These are phyloP conservation scores for Chalara sp. DNA, from an alignment of 2,329 filamentous ascomycete genomes.

Conservation along the genomic window DNA sequence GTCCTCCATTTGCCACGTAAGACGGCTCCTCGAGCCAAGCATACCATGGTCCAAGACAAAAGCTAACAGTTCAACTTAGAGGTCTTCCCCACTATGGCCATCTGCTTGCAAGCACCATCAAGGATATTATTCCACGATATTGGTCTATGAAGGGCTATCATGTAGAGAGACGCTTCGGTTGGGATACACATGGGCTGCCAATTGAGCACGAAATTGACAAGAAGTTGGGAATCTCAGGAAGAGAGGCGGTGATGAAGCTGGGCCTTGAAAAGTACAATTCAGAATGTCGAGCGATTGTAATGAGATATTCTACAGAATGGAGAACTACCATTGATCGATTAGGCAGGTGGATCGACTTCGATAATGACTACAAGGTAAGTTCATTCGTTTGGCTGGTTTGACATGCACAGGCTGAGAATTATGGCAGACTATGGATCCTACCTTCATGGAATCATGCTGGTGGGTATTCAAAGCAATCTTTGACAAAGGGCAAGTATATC, in stretches of 20 bases:
- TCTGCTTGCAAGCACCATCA: conserved; percentile 84
- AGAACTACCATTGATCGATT: conserved; percentile 78
- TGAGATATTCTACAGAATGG: conserved; percentile 86
- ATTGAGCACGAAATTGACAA: conserved; percentile 98
- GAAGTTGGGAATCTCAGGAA: conserved; percentile 81
- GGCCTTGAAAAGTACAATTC: conserved; percentile 87
- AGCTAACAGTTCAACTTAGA: conserved; percentile 10
- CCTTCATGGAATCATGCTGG: conserved; percentile 94
- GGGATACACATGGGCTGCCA: conserved; percentile 91
- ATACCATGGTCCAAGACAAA: background rate
- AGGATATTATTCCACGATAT: conserved; percentile 93
- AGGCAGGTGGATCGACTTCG: conserved; percentile 95
- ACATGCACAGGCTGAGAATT: conserved; percentile 9
- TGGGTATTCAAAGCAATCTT: conserved; percentile 95
- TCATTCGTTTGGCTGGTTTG: background rate
- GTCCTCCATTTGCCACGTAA: conserved; percentile 67
- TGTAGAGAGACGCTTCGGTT: conserved; percentile 87
- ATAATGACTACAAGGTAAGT: conserved; percentile 85
- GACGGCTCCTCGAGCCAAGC: background rate
- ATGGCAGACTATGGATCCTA: conserved; percentile 77
- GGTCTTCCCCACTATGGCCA: conserved; percentile 61
- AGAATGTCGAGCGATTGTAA: conserved; percentile 87
- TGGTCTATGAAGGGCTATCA: conserved; percentile 97
- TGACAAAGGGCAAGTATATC: conserved; percentile 84
- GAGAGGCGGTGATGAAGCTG: conserved; percentile 78